A percentile compares a stretch with the other conserved stretches of the same genome.
These are phyloP conservation scores for Ploettnerulaceae sp. DNA, from an alignment of 2,329 filamentous ascomycete species.

Conservation along the genomic window DNA sequence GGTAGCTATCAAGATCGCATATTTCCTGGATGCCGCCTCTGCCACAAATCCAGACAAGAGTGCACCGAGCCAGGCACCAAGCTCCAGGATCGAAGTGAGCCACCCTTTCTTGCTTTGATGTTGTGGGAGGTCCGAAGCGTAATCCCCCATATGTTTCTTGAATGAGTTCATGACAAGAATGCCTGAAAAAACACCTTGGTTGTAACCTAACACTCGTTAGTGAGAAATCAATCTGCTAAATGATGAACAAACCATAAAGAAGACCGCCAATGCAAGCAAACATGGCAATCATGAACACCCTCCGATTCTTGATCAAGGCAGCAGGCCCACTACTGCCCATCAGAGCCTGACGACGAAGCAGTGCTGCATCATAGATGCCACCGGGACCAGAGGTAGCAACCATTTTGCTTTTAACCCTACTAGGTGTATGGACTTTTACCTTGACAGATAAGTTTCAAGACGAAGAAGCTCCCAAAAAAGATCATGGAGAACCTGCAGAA, in stretches of 20 bases:
- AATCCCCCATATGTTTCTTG: slow-evolving; percentile 49
- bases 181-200: slow-evolving; percentile 73
- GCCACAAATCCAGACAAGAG: slow-evolving; percentile 67
- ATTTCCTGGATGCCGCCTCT: slow-evolving; percentile 64
- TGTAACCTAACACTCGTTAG: slow-evolving; percentile 55
- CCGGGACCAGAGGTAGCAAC: slow-evolving; percentile 30
- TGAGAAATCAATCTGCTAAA: slow-evolving; percentile 39
- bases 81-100: slow-evolving; percentile 64
- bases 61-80: slow-evolving; percentile 73
- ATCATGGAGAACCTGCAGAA: slow-evolving; percentile 1
- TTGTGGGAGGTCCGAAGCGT: slow-evolving; percentile 42
- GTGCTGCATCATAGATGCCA: slow-evolving; percentile 47
- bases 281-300: slow-evolving; percentile 54
- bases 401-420: slow-evolving; percentile 18
- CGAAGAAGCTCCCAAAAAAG: neutral
- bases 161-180: slow-evolving; percentile 56
- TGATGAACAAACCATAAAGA: slow-evolving; percentile 37
- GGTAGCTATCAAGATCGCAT: slow-evolving; percentile 61
- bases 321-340: slow-evolving; percentile 49
- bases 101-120: slow-evolving; percentile 53
- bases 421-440: neutral
- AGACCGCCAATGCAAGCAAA: slow-evolving; percentile 61
- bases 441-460: neutral
- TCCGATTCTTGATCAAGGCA: slow-evolving; percentile 54
- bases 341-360: slow-evolving; percentile 47